Percentiles rank a stretch among this genome's conserved stretches.
Evolutionary conservation across 2,329 filamentous ascomycete species (phyloP).

Genomic region (Lecanicillium sp.): DNA sequence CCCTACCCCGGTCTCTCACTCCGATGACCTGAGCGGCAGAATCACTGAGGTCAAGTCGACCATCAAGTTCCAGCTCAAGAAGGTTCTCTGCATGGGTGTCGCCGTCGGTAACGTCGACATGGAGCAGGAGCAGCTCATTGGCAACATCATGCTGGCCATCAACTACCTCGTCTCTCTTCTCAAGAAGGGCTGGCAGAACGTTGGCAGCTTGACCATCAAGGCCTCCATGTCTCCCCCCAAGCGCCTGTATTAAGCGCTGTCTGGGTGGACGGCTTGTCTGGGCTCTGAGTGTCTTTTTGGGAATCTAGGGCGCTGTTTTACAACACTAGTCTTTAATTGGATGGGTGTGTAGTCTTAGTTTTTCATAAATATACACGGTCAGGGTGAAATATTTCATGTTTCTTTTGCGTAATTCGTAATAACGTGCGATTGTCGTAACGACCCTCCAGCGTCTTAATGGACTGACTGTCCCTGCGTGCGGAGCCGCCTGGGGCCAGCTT

Average conservation of each 20-base stretch:
- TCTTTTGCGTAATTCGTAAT: background rate
- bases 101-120: constrained; percentile 98
- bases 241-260: constrained; percentile 76
- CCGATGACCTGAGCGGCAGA: constrained; percentile 88
- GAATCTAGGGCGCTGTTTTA: constrained; percentile 12
- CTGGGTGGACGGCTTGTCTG: constrained; percentile 13
- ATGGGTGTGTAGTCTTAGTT: background rate
- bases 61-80: constrained; percentile 99
- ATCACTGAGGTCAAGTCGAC: constrained; percentile 99
- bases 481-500: no score
- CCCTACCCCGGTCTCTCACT: constrained; percentile 95
- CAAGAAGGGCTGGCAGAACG: constrained; percentile 99
- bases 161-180: constrained; percentile 99
- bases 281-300: constrained; percentile 13
- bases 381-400: background rate
- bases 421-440: background rate
- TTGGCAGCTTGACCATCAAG: constrained; percentile 99
- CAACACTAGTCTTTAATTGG: no score
- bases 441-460: no score
- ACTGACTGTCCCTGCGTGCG: no score
- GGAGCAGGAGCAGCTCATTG: constrained; percentile 90
- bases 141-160: constrained; percentile 99
- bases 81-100: constrained; percentile 99
- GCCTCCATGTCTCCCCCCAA: constrained; percentile 98
- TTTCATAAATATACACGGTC: constrained; percentile 8